Percentiles rank a stretch among this genome's conserved stretches.
These are phyloP conservation scores for Mariannaea elegans DNA, from an alignment of 2,329 filamentous ascomycete genomes.

Conservation along the genomic window DNA sequence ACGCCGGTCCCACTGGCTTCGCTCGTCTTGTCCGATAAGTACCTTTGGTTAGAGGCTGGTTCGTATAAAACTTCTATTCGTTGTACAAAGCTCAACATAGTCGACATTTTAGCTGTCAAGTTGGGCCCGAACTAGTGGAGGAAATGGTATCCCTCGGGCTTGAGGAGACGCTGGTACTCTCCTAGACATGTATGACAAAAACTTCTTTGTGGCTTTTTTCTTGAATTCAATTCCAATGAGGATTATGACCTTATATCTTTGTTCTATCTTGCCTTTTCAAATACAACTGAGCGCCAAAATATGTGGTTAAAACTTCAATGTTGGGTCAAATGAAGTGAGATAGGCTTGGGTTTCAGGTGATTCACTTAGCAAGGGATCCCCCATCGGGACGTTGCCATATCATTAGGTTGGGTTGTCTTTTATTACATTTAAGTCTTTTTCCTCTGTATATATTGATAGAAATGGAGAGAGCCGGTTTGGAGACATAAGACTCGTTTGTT, in stretches of 20 bases:
- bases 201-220: constrained; percentile 30
- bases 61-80: constrained; percentile 29
- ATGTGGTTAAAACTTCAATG: too few species aligned
- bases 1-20: constrained; percentile 48
- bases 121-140: constrained; percentile 33
- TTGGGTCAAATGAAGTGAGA: constrained; percentile 32
- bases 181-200: constrained; percentile 39
- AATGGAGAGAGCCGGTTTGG: constrained; percentile 31
- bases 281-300: not conserved
- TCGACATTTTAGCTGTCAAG: constrained; percentile 22
- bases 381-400: constrained; percentile 11
- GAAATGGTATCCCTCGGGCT: constrained; percentile 19
- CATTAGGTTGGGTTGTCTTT: constrained; percentile 27
- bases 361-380: constrained; percentile 16
- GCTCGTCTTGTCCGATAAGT: constrained; percentile 46
- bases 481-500: not conserved
- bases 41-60: constrained; percentile 15
- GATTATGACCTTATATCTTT: constrained; percentile 34
- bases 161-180: constrained; percentile 28
- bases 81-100: constrained; percentile 37
- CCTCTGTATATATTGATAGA: constrained; percentile 28
- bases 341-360: constrained; percentile 25
- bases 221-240: constrained; percentile 43
- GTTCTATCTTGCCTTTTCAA: constrained; percentile 31
- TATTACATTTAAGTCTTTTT: constrained; percentile 28